Evolutionary conservation across 1,284 basidiomycete genomes (phyloP).

Genomic region (Irpex lacteus): DNA sequence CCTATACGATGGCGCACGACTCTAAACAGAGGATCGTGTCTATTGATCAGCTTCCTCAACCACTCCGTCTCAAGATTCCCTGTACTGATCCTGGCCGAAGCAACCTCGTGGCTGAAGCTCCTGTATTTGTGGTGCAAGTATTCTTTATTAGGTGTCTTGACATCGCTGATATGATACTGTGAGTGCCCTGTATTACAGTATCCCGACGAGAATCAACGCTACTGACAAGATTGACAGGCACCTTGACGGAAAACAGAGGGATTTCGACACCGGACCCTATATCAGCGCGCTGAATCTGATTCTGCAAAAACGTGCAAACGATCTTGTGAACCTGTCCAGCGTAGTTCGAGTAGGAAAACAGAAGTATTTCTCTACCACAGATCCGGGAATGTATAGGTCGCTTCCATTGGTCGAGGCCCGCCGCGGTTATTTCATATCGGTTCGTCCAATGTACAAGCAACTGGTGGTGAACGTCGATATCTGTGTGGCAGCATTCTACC

Average conservation of each 20-base stretch:
- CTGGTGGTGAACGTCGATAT: slow-evolving; percentile 74
- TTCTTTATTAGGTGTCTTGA: background rate
- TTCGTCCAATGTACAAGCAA: slow-evolving; percentile 60
- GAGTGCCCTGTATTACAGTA: slow-evolving; percentile 6
- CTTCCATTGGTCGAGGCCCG: too few species aligned
- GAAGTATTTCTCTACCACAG: slow-evolving; percentile 65
- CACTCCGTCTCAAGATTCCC: slow-evolving; percentile 45
- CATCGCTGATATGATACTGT: slow-evolving; percentile 44
- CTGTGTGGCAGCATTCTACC: slow-evolving; percentile 71
- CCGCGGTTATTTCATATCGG: slow-evolving; percentile 67
- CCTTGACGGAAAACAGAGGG: slow-evolving; percentile 43
- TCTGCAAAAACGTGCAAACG: slow-evolving; percentile 53
- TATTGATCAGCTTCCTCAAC: slow-evolving; percentile 50
- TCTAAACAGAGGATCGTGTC: slow-evolving; percentile 56
- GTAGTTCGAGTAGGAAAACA: slow-evolving; percentile 53
- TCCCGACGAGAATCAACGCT: too few species aligned
- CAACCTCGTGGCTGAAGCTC: slow-evolving; percentile 38
- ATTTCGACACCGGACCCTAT: slow-evolving; percentile 50
- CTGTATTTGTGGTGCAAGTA: slow-evolving; percentile 33
- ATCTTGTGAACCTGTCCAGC: slow-evolving; percentile 33
- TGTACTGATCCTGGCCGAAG: slow-evolving; percentile 56
- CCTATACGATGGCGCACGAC: slow-evolving; percentile 62
- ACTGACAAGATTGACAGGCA: too few species aligned
- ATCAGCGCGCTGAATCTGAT: slow-evolving; percentile 66
- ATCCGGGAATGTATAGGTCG: too few species aligned